Conservation (phyloP, 1,284 basidiomycete genomes). For the Ustilago curta region DNA sequence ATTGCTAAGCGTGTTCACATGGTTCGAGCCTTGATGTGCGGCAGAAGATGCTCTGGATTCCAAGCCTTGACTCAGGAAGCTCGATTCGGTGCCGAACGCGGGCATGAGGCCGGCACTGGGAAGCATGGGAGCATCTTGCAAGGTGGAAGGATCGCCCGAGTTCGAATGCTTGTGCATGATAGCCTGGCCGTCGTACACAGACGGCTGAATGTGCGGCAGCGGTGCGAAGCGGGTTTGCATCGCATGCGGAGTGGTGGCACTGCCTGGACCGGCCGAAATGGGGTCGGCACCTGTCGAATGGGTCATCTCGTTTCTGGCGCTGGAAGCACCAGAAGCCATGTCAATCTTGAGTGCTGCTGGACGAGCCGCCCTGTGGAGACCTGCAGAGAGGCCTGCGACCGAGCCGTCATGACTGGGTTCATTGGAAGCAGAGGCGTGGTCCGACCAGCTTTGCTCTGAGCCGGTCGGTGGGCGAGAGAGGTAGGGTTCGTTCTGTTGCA, state of each 20-base stretch:
- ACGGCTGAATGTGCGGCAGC: slow-evolving; percentile 36
- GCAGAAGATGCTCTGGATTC: slow-evolving; percentile 3
- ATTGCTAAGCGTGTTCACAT: slow-evolving; percentile 7
- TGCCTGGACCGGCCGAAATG: slow-evolving; percentile 15
- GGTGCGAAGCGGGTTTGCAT: slow-evolving; percentile 41
- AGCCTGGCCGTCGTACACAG: slow-evolving; percentile 23
- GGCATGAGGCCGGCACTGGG: slow-evolving; percentile 33
- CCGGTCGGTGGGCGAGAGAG: slow-evolving; percentile 29
- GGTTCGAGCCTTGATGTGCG: neutral
- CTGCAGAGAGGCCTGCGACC: slow-evolving; percentile 1
- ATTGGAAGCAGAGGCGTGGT: slow-evolving; percentile 4
- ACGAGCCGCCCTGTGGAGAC: slow-evolving; percentile 24
- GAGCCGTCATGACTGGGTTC: slow-evolving; percentile 6
- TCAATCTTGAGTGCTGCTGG: slow-evolving; percentile 46
- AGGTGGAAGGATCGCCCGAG: neutral
- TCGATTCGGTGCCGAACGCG: slow-evolving; percentile 41
- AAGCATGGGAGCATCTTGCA: slow-evolving; percentile 20
- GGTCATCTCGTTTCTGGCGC: neutral
- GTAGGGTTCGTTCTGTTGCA: slow-evolving; percentile 14
- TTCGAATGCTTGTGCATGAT: slow-evolving; percentile 20
- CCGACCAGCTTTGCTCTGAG: slow-evolving; percentile 38
- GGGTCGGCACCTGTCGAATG: slow-evolving; percentile 8
- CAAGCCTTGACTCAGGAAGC: slow-evolving; percentile 9
- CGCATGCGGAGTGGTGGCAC: slow-evolving; percentile 26
- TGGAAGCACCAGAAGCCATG: slow-evolving; percentile 23